Evolutionary conservation across 805 yeast species (phyloP), one percentile per base, ranked within the genome.

Genomic region (Barnettozyma californica): DNA sequence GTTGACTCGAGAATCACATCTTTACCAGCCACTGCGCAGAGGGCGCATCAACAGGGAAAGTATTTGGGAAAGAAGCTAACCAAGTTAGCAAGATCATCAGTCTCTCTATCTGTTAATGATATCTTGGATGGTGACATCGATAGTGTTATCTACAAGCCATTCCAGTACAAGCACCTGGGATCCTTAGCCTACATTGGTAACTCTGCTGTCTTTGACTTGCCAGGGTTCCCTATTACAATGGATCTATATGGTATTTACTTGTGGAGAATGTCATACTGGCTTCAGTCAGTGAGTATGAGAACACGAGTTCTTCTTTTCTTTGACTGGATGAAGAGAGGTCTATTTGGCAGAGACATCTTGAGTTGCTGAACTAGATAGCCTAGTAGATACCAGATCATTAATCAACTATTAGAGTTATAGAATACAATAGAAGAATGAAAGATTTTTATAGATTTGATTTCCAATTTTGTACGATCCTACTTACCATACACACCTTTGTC

Each of bases 11-110:
- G 80, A 62, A 79, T 82, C 49, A 81, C 86, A 5, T 78, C 86
- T 2, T 64, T 83, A 55, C 88, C 89, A 5, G 86, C 87, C 9
- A 83, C 88, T 9, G 88, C 88, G 9, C 89, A 83, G 68, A 73
- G 87, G 49, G 87, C 88, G 3, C 72, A 76, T 53, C 89, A 83
- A 63, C 89, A 83, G 64, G 89, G 89, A 52, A 70, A 72, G 49
- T 83, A 83, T 56, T 62, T 83, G 34, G 88, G 83, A 48, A 76
- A 74, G 56, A 82, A 83, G 63, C 66, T 83, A 40, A 73, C 78
- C 42, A 75, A 72, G 50, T 61, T 81, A 26, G 81, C 82, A 8
- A 69, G 69, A 47, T 63, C 75, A 11, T 68, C 73, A 16, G 68
- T 68, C 14, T 70, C 75, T 2, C 57, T 77, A 45, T 65, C 69